Evolutionary conservation across 2,329 filamentous ascomycete genomes (phyloP).

Genomic region (Ascochyta viciae-villosae): DNA sequence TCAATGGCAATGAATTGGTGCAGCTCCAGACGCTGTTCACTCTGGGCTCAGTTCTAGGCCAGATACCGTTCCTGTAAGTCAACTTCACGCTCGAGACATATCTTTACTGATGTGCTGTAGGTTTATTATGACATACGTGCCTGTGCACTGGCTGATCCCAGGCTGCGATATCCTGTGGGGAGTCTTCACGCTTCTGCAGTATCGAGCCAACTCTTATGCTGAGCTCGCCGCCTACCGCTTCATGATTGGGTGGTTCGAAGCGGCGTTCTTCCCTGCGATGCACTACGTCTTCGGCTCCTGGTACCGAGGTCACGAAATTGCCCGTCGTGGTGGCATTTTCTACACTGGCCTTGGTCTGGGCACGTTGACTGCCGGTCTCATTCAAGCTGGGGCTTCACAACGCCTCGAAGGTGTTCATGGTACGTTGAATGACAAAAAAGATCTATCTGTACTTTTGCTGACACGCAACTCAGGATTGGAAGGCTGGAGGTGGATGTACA

Average conservation of each 20-base stretch:
- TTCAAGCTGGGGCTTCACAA: slow-evolving; percentile 41
- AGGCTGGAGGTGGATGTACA: slow-evolving; percentile 38
- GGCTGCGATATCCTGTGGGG: slow-evolving; percentile 61
- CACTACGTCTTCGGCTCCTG: slow-evolving; percentile 45
- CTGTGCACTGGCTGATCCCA: slow-evolving; percentile 59
- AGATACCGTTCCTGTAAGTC: slow-evolving; percentile 56
- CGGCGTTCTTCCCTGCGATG: slow-evolving; percentile 44
- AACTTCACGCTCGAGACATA: not conserved
- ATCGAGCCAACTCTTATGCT: slow-evolving; percentile 54
- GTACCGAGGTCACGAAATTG: slow-evolving; percentile 51
- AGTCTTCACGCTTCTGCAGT: slow-evolving; percentile 62
- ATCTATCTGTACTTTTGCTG: not conserved
- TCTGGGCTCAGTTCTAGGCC: slow-evolving; percentile 57
- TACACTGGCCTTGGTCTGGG: slow-evolving; percentile 60
- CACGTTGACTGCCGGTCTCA: slow-evolving; percentile 59
- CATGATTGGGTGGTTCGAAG: slow-evolving; percentile 60
- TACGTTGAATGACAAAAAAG: not conserved
- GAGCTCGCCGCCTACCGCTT: slow-evolving; percentile 62
- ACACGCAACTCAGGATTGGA: slow-evolving; percentile 1
- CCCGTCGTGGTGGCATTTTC: slow-evolving; percentile 58
- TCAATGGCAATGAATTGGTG: slow-evolving; percentile 61
- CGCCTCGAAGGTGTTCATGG: slow-evolving; percentile 64
- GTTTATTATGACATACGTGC: slow-evolving; percentile 51
- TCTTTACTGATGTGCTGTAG: not conserved
- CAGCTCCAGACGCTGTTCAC: slow-evolving; percentile 61